Conservation (phyloP, 495 filamentous ascomycete genomes). For the Trypethelium eluteriae region DNA sequence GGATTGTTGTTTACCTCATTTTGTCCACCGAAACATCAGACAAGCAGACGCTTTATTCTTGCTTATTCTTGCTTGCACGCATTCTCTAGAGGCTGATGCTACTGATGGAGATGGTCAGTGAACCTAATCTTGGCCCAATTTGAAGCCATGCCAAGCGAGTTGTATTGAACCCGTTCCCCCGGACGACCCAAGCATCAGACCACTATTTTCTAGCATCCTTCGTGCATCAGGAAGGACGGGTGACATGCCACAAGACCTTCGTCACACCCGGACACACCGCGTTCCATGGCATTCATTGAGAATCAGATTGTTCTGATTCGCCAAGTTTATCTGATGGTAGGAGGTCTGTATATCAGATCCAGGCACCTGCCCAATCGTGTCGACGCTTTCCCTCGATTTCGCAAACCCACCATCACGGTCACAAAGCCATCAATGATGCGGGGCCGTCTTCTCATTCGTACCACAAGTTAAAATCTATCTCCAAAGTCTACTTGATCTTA, state of each 20-base stretch:
- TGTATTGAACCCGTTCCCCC: too few species aligned
- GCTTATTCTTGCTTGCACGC: too few species aligned
- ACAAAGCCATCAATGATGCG: background rate
- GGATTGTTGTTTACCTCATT: background rate
- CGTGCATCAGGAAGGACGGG: background rate
- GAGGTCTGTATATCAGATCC: background rate
- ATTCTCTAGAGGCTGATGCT: too few species aligned
- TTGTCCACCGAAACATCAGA: background rate
- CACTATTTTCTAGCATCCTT: background rate
- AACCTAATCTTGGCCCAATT: too few species aligned
- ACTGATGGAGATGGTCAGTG: too few species aligned
- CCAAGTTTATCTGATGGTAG: constrained; percentile 1
- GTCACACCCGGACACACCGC: constrained; percentile 2
- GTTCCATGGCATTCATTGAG: background rate
- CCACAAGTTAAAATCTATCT: background rate
- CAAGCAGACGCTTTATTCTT: background rate
- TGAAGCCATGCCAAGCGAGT: too few species aligned
- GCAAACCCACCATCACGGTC: background rate
- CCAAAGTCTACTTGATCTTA: background rate
- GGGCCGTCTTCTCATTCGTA: background rate
- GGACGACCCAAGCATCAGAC: too few species aligned
- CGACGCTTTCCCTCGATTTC: background rate
- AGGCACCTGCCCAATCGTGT: background rate
- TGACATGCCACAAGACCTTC: background rate
- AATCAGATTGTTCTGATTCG: background rate